Conservation (phyloP, 805 yeast genomes). For the Huiozyma naganishii region DNA sequence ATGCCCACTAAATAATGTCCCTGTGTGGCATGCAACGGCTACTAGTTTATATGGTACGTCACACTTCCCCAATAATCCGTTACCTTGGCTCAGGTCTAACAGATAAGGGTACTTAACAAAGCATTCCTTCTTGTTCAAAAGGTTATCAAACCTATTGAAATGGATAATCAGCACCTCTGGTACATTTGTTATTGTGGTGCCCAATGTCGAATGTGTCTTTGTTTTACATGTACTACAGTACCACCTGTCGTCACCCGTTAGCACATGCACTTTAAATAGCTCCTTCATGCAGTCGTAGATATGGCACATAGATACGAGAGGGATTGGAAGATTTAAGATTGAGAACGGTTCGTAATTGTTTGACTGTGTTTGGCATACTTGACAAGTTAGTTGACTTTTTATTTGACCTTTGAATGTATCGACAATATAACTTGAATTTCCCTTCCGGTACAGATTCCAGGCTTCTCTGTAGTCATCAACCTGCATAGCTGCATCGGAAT, state of each 20-base stretch:
- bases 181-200: conserved; percentile 59
- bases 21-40: conserved; percentile 78
- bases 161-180: conserved; percentile 77
- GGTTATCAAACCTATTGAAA: conserved; percentile 61
- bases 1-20: conserved; percentile 77
- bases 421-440: conserved; percentile 70
- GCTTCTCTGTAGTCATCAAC: no score
- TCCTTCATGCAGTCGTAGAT: conserved; percentile 63
- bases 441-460: conserved; percentile 78
- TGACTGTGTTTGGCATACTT: conserved; percentile 62
- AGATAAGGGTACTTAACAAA: conserved; percentile 58
- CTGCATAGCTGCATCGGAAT: conserved; percentile 72
- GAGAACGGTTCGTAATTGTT: conserved; percentile 82
- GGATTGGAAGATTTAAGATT: conserved; percentile 70
- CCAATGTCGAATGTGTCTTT: conserved; percentile 55
- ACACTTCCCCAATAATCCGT: conserved; percentile 37
- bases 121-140: conserved; percentile 43
- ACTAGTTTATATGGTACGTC: conserved; percentile 45
- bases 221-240: conserved; percentile 64
- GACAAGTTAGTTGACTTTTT: conserved; percentile 65
- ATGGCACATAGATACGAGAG: conserved; percentile 30
- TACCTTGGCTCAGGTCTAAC: conserved; percentile 52
- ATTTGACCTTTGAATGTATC: conserved; percentile 86
- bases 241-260: conserved; percentile 79
- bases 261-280: conserved; percentile 58